These are phyloP conservation scores for Penicillium maclennaniae DNA, from an alignment of 495 filamentous ascomycete genomes.

Conservation along the genomic window DNA sequence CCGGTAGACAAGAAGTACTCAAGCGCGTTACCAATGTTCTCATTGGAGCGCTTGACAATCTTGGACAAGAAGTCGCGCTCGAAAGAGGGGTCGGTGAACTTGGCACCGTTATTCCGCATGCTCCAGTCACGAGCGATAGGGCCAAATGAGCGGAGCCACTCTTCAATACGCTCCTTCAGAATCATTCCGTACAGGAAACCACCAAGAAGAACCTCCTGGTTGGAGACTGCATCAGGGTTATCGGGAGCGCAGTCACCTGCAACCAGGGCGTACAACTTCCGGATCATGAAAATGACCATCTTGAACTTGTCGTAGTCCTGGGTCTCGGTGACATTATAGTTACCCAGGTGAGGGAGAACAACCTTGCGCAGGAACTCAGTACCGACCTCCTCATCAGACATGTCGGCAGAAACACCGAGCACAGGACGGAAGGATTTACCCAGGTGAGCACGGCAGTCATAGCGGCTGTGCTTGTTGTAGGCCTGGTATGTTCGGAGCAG, in stretches of 20 bases:
- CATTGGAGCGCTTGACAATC: slow-evolving; percentile 74
- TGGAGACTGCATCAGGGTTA: slow-evolving; percentile 93
- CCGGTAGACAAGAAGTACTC: slow-evolving; percentile 97
- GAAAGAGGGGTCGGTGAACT: slow-evolving; percentile 69
- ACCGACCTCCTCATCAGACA: slow-evolving; percentile 82
- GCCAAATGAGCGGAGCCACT: slow-evolving; percentile 67
- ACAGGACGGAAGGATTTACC: slow-evolving; percentile 87
- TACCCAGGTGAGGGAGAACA: slow-evolving; percentile 85
- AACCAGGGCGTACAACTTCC: slow-evolving; percentile 89
- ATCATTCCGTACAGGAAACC: slow-evolving; percentile 94
- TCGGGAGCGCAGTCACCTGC: slow-evolving; percentile 88
- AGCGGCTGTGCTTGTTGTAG: slow-evolving; percentile 74
- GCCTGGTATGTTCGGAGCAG: slow-evolving; percentile 88
- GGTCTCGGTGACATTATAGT: slow-evolving; percentile 70
- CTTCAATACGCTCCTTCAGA: slow-evolving; percentile 88
- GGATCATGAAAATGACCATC: slow-evolving; percentile 91
- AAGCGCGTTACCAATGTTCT: slow-evolving; percentile 78
- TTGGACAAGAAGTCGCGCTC: slow-evolving; percentile 70
- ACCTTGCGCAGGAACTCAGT: slow-evolving; percentile 85
- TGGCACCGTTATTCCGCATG: slow-evolving; percentile 55
- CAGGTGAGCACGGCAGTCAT: slow-evolving; percentile 74
- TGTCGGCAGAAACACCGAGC: slow-evolving; percentile 71
- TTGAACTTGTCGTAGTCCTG: slow-evolving; percentile 91
- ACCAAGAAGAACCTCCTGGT: slow-evolving; percentile 88
- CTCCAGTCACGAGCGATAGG: slow-evolving; percentile 65